These are phyloP conservation scores for Metschnikowia proteae DNA, from an alignment of 805 yeast species.

Conservation along the genomic window DNA sequence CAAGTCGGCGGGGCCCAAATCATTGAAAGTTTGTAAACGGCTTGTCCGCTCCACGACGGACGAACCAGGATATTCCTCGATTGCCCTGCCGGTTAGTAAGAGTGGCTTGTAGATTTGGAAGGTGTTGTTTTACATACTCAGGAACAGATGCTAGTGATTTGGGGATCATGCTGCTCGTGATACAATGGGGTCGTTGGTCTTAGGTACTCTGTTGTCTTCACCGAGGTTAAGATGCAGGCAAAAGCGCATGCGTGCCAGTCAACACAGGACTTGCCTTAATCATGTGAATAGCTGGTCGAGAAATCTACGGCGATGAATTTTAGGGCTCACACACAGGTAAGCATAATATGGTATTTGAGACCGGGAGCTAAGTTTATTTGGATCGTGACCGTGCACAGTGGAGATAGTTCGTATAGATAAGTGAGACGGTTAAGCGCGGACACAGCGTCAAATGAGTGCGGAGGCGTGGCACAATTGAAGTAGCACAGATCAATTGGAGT, in stretches of 20 bases:
- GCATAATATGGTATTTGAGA: no score
- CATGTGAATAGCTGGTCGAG: not conserved
- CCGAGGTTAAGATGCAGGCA: conserved; percentile 4
- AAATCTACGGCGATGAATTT: not conserved
- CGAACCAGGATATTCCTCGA: conserved; percentile 54
- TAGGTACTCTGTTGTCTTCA: not conserved
- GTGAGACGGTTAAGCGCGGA: not conserved
- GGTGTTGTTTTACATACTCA: conserved; percentile 25
- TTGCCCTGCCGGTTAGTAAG: conserved; percentile 29
- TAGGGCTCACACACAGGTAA: no score
- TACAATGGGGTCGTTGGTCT: not conserved
- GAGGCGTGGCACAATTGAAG: no score
- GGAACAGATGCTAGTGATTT: conserved; percentile 38
- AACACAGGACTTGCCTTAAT: not conserved
- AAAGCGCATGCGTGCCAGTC: conserved; percentile 1
- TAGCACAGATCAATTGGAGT: not conserved
- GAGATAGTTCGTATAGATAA: not conserved
- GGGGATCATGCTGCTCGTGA: conserved; percentile 26
- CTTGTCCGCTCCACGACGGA: conserved; percentile 63
- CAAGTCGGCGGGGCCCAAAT: conserved; percentile 71
- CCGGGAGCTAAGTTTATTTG: no score
- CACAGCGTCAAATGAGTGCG: not conserved
- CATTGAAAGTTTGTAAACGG: conserved; percentile 54
- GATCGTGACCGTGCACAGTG: not conserved
- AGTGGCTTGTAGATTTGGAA: not conserved